These are phyloP conservation scores for Phytophthora colocasiae DNA, from an alignment of 352 stramenopile genomes.

Conservation along the genomic window DNA sequence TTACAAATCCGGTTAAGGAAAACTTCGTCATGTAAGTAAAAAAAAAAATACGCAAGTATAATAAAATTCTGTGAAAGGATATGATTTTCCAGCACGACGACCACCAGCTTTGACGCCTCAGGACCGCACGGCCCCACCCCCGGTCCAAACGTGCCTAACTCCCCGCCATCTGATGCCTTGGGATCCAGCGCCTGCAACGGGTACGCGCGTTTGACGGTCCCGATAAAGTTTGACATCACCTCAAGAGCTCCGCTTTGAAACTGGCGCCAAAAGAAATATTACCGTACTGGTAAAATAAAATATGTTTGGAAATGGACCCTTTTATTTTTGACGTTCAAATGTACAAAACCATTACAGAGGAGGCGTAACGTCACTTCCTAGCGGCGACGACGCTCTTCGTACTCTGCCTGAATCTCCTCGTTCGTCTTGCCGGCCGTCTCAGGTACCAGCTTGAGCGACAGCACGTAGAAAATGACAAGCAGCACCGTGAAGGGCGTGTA, in stretches of 20 bases:
- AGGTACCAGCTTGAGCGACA: slow-evolving; percentile 46
- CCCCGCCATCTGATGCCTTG: background rate
- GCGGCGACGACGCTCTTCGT: slow-evolving; percentile 33
- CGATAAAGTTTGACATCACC: slow-evolving; percentile 39
- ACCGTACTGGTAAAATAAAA: no score
- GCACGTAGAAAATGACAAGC: slow-evolving; percentile 51
- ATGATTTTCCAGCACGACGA: slow-evolving; percentile 59
- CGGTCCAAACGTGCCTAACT: slow-evolving; percentile 53
- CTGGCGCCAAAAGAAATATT: slow-evolving; percentile 2
- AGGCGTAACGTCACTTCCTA: background rate
- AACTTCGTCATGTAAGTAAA: slow-evolving; percentile 7
- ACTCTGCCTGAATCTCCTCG: slow-evolving; percentile 61
- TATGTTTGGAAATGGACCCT: background rate
- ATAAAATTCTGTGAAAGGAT: slow-evolving; percentile 39
- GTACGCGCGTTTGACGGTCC: slow-evolving; percentile 66
- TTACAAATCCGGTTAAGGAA: slow-evolving; percentile 40
- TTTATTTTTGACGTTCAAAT: slow-evolving; percentile 1
- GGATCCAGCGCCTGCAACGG: slow-evolving; percentile 51
- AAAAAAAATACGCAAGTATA: background rate
- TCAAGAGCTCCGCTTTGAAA: background rate
- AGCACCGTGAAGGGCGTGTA: slow-evolving; percentile 47
- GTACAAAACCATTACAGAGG: slow-evolving; percentile 3
- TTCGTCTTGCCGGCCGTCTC: slow-evolving; percentile 64
- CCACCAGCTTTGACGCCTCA: slow-evolving; percentile 60
- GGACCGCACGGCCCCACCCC: slow-evolving; percentile 65